These are phyloP conservation scores for Hanseniaspora sp. DNA, from an alignment of 1,139 yeast species.

Conservation along the genomic window DNA sequence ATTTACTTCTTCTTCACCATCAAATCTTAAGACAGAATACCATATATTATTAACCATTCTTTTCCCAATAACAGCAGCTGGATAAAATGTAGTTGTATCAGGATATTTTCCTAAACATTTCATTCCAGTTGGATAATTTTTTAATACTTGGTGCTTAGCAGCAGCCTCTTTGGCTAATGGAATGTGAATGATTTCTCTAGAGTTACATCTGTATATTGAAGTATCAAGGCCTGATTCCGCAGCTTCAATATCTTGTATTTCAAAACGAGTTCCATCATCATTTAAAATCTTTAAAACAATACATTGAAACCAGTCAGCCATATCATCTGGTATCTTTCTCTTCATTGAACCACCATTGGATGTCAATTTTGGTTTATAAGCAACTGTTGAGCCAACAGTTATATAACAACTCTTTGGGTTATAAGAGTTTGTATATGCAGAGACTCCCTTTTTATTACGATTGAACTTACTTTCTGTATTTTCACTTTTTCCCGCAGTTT, in stretches of 20 bases:
- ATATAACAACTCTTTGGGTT: slow-evolving; percentile 10
- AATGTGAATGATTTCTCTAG: slow-evolving; percentile 68
- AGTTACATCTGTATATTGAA: slow-evolving; percentile 68
- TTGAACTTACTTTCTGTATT: background rate
- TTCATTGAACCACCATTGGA: slow-evolving; percentile 40
- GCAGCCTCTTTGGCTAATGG: slow-evolving; percentile 35
- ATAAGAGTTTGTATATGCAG: slow-evolving; percentile 8
- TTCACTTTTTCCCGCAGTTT: background rate
- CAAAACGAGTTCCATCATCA: slow-evolving; percentile 66
- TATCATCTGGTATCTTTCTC: slow-evolving; percentile 14
- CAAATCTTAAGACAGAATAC: slow-evolving; percentile 64
- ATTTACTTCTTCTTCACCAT: slow-evolving; percentile 94
- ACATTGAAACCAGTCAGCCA: slow-evolving; percentile 86
- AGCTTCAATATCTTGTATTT: slow-evolving; percentile 94
- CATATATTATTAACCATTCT: slow-evolving; percentile 41
- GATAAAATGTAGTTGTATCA: slow-evolving; percentile 92
- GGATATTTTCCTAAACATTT: slow-evolving; percentile 91
- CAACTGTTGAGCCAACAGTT: slow-evolving; percentile 65
- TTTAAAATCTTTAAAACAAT: slow-evolving; percentile 62
- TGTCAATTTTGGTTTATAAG: slow-evolving; percentile 61
- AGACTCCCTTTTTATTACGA: slow-evolving; percentile 5
- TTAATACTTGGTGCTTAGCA: slow-evolving; percentile 34
- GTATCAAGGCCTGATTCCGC: slow-evolving; percentile 89
- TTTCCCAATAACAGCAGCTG: slow-evolving; percentile 79
- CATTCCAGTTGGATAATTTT: slow-evolving; percentile 60